Base-by-base conservation (phyloP, 345 rosid genomes). In the Pistacia vera region DNA sequence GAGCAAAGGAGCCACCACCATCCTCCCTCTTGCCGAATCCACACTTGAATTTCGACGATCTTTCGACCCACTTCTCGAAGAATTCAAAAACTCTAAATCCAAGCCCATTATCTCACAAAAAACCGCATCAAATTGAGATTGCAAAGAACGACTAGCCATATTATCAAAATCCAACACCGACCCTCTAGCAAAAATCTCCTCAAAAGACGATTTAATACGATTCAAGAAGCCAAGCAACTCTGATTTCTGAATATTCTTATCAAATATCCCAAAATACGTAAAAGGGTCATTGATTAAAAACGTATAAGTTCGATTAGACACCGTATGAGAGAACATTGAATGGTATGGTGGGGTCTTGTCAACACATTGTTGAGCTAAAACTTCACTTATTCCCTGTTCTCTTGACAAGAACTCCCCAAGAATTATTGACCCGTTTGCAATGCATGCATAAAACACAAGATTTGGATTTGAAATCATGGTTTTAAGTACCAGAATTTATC, bases 261-360 rank as follows among this genome's bases (percentile, higher is more conserved):
- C 83, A 22, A 64, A 67, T 33, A 96, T 87, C 35, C 83, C 88
- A 79, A 96, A 93, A 79, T 81, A 93, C n/a, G 80, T 87, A 52
- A 92, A 83, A 33, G 89, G 84, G 58, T 80, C 86, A 0, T 87
- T 83, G 84, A 91, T 86, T 16, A 91, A 77, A 87, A 88, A 93
- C 2, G 90, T 81, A 79, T 91, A 88, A 38, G 90, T 88, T 75
- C 84, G 85, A 20, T 81, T 60, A 41, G 79, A 72, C 66, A 75
- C 82, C 18, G 99, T 91, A 38, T 93, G 97, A 48, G 92, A 90
- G 82, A 93, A 96, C 66, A 77, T 48, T 10, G 94, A 85, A 87
- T 96, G 99, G 77, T 85, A 70, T 0, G 82, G 86, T 38, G 99
- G 99, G 71, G 98, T 75, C 35, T 76, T 83, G 70, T 86, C 86